Conservation (phyloP, 805 yeast genomes). For the Suhomyces sp. region DNA sequence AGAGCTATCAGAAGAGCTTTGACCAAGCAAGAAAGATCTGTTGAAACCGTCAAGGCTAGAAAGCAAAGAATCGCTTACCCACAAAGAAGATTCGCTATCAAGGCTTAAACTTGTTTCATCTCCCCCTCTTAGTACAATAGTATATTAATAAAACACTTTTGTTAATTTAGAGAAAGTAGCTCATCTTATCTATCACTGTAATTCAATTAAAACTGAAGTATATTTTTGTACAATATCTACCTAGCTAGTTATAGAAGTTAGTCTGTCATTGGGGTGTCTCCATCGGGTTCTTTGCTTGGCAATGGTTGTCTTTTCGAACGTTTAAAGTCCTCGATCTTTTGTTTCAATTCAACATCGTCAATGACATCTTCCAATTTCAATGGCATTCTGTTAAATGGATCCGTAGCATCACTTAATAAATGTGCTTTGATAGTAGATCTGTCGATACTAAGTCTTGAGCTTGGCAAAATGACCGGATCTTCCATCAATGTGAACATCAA, state of each 20-base stretch:
- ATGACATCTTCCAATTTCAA: slow-evolving; percentile 82
- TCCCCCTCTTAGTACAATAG: slow-evolving; percentile 4
- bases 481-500: slow-evolving; percentile 94
- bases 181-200: too few relatives aligned
- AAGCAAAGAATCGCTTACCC: slow-evolving; percentile 96
- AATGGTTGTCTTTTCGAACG: slow-evolving; percentile 32
- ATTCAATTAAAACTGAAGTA: background rate
- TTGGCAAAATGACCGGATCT: slow-evolving; percentile 93
- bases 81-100: slow-evolving; percentile 96
- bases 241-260: background rate
- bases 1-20: slow-evolving; percentile 98
- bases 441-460: slow-evolving; percentile 81
- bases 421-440: slow-evolving; percentile 91
- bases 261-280: slow-evolving; percentile 20
- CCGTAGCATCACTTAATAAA: slow-evolving; percentile 89
- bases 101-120: slow-evolving; percentile 63
- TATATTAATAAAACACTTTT: slow-evolving; percentile 5
- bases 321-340: slow-evolving; percentile 59
- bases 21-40: slow-evolving; percentile 79
- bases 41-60: slow-evolving; percentile 82
- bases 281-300: slow-evolving; percentile 6
- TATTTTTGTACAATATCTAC: background rate
- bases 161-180: background rate
- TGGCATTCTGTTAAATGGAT: slow-evolving; percentile 95
- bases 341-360: slow-evolving; percentile 69